These are phyloP conservation scores for Ceratobasidium sp. DNA, from an alignment of 1,284 basidiomycete species.

Conservation along the genomic window DNA sequence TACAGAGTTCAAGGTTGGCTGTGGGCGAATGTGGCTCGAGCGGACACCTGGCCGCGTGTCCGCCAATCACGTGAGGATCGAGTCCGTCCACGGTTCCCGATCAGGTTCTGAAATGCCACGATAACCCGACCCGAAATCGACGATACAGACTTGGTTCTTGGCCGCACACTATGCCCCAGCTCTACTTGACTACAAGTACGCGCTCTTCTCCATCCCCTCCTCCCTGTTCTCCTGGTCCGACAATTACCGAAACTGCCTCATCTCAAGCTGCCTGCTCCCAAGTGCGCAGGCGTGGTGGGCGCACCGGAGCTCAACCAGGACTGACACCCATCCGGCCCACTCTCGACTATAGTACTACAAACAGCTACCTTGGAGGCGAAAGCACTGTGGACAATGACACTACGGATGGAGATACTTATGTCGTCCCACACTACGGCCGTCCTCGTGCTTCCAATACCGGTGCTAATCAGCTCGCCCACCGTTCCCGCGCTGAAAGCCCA, in stretches of 20 bases:
- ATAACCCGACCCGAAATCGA: not conserved
- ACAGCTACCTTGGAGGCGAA: constrained; percentile 36
- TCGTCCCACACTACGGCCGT: not conserved
- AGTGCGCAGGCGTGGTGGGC: constrained; percentile 24
- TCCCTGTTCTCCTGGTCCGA: not conserved
- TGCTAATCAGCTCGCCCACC: not conserved
- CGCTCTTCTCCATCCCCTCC: constrained; percentile 35
- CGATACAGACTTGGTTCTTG: not conserved
- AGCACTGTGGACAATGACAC: constrained; percentile 39
- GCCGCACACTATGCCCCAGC: not conserved
- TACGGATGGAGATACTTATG: constrained; percentile 28
- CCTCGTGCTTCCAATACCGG: not conserved
- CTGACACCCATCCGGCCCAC: constrained; percentile 26
- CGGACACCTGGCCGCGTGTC: not conserved
- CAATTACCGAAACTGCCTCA: not conserved
- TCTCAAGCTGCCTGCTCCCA: constrained; percentile 8
- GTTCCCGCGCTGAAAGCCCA: constrained; percentile 6
- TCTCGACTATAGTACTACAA: constrained; percentile 30
- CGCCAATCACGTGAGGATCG: constrained; percentile 19
- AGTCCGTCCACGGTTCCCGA: not conserved
- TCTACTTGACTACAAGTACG: constrained; percentile 13
- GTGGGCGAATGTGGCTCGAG: not conserved
- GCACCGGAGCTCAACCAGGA: not conserved
- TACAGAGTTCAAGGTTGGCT: not conserved
- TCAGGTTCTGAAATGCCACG: not conserved